Evolutionary conservation across 345 rosid genomes (phyloP).

Genomic region (Turnera subulata): DNA sequence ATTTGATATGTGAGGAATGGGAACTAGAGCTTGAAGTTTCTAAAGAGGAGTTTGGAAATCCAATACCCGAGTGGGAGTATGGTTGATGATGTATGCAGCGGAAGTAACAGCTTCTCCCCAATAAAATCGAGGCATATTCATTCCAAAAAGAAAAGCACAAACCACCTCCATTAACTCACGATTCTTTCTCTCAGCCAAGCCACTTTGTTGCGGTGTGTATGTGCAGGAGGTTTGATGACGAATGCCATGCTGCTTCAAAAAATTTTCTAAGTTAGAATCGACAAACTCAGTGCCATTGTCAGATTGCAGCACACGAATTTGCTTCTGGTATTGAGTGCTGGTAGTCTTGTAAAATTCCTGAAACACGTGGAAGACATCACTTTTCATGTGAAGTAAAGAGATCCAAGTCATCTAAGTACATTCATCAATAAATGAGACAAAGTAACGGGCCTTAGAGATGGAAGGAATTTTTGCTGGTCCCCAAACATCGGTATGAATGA

Average conservation of each 20-base stretch:
- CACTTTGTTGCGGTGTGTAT: neutral
- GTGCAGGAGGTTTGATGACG: neutral
- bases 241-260: neutral
- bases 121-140: neutral
- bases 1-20: neutral
- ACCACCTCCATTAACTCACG: neutral
- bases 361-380: neutral
- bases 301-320: neutral
- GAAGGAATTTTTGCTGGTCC: neutral
- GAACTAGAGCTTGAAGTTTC: too few species aligned
- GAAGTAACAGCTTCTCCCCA: neutral
- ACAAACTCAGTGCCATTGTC: neutral
- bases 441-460: neutral
- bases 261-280: neutral
- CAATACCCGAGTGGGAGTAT: neutral
- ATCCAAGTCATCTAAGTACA: neutral
- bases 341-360: neutral
- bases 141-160: neutral
- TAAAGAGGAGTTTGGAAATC: neutral
- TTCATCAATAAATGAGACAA: neutral
- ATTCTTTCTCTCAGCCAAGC: neutral
- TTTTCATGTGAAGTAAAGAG: neutral
- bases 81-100: neutral
- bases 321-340: neutral
- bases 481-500: too few species aligned